A percentile compares a stretch with the other conserved stretches of the same genome.
Evolutionary conservation across 2,329 filamentous ascomycete genomes (phyloP).

Genomic region (Seiridium unicorne): DNA sequence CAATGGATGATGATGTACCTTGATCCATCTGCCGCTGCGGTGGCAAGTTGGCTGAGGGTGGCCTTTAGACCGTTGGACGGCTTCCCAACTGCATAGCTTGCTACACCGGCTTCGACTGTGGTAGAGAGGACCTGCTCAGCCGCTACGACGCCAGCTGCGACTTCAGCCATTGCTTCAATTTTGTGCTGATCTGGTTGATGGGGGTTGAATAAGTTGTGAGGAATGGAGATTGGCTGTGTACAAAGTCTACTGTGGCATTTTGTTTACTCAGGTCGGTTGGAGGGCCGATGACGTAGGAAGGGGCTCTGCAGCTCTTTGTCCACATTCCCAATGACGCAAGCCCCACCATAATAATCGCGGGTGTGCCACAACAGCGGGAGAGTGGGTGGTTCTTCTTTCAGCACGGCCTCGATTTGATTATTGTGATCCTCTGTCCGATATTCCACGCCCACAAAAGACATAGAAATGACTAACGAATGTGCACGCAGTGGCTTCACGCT

Average conservation of each 20-base stretch:
- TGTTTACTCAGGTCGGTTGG: not conserved
- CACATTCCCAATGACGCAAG: not conserved
- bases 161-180: slow-evolving; percentile 32
- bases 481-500: not conserved
- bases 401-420: no score
- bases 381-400: no score
- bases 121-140: slow-evolving; percentile 40
- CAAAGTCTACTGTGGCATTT: not conserved
- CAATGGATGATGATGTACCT: slow-evolving; percentile 19
- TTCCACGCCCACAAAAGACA: not conserved
- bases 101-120: slow-evolving; percentile 36
- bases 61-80: slow-evolving; percentile 52
- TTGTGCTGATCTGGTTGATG: not conserved
- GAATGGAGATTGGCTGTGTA: not conserved
- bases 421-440: no score
- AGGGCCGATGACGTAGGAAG: slow-evolving; percentile 1
- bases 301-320: not conserved
- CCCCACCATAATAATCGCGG: not conserved
- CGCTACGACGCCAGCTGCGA: slow-evolving; percentile 34
- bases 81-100: slow-evolving; percentile 43
- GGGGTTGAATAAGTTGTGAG: not conserved
- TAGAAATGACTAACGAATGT: not conserved
- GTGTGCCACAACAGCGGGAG: no score
- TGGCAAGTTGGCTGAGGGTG: slow-evolving; percentile 44
- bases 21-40: slow-evolving; percentile 24